phyloP scores from a whole-genome alignment of 139 green algal species.

The Nannochloris sp. region DNA sequence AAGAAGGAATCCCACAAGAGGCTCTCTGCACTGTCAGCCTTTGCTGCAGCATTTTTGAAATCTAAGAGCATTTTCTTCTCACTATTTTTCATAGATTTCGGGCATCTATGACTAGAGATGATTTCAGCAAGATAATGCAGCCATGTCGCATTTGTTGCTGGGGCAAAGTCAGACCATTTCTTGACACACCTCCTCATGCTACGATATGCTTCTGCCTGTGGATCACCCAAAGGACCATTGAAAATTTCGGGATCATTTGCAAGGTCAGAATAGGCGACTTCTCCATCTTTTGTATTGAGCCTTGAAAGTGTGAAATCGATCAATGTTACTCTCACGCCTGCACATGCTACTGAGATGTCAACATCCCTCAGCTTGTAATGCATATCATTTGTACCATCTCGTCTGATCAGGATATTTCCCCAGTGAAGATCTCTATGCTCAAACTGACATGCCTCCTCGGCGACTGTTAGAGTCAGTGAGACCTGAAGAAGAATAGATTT shows the following conservation, averaged over 20 bases:
- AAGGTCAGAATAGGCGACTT: constrained; percentile 67
- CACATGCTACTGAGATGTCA: constrained; percentile 17
- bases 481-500: constrained; percentile 70
- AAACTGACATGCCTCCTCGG: constrained; percentile 79
- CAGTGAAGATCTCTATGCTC: constrained; percentile 98
- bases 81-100: not conserved
- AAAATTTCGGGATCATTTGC: constrained; percentile 78
- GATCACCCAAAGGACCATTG: constrained; percentile 63
- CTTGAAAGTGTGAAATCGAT: constrained; percentile 90
- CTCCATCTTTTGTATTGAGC: constrained; percentile 28
- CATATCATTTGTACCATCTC: not conserved
- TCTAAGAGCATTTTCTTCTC: no score
- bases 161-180: constrained; percentile 51
- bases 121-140: constrained; percentile 86
- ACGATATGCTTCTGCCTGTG: constrained; percentile 84
- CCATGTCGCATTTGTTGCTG: constrained; percentile 87
- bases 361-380: constrained; percentile 23
- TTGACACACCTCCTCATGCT: constrained; percentile 65
- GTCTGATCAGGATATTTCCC: constrained; percentile 67
- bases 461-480: constrained; percentile 69
- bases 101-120: constrained; percentile 52
- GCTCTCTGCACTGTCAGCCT: no score
- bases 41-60: no score
- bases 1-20: no score
- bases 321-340: constrained; percentile 42